These are phyloP conservation scores for Periconia digitata DNA, from an alignment of 2,329 filamentous ascomycete species.

Conservation along the genomic window DNA sequence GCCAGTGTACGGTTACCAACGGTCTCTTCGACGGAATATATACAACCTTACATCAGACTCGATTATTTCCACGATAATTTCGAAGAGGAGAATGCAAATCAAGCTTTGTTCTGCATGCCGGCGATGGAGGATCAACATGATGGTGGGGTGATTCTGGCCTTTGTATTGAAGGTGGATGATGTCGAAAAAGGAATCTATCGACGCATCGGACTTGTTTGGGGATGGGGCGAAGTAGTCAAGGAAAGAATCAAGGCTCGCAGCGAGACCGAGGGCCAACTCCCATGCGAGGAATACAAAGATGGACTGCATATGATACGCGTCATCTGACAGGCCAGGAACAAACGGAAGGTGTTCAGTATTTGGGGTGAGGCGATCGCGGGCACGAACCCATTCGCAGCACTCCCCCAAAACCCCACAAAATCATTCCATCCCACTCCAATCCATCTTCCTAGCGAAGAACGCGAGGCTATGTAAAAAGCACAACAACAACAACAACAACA, in stretches of 20 bases:
- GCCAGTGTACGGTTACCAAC: neutral
- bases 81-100: too few species aligned
- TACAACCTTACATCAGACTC: neutral
- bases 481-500: too few species aligned
- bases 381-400: too few species aligned
- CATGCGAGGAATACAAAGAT: neutral
- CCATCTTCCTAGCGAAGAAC: too few species aligned
- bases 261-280: neutral
- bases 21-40: neutral
- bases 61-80: neutral
- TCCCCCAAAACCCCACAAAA: too few species aligned
- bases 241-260: neutral
- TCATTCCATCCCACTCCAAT: too few species aligned
- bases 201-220: neutral
- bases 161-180: neutral
- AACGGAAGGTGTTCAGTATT: too few species aligned
- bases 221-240: neutral
- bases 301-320: neutral
- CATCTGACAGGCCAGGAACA: neutral
- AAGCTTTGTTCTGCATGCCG: neutral
- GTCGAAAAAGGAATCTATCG: neutral
- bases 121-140: neutral
- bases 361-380: too few species aligned
- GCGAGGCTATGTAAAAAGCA: too few species aligned
- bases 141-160: neutral